phyloP scores from a whole-genome alignment of 768 basidiomycete genomes.

The Lactarius hengduanensis region DNA sequence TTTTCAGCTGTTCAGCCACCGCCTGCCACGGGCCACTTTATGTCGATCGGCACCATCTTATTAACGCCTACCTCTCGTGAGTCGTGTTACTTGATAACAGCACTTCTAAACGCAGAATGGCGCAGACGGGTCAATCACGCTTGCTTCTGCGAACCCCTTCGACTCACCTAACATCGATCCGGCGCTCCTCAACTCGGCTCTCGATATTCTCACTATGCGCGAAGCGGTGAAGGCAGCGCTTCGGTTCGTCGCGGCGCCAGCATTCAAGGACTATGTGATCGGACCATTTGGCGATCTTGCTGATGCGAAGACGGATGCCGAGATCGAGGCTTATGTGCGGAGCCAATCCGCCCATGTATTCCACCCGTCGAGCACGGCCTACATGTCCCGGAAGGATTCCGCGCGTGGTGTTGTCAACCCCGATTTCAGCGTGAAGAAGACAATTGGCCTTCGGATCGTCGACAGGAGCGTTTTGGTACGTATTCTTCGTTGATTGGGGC shows the following conservation, averaged over 20 bases:
- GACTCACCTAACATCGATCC: constrained; percentile 34
- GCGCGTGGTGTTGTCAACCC: constrained; percentile 44
- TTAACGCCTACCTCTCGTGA: constrained; percentile 31
- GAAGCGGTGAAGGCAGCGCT: constrained; percentile 7
- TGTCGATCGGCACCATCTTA: constrained; percentile 25
- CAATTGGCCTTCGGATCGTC: constrained; percentile 41
- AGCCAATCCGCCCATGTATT: constrained; percentile 26
- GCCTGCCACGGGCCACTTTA: constrained; percentile 30
- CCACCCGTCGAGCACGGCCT: constrained; percentile 40
- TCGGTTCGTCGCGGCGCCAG: constrained; percentile 7
- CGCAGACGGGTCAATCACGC: constrained; percentile 30
- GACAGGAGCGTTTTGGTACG: constrained; percentile 31
- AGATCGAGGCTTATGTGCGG: constrained; percentile 29
- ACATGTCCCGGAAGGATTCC: constrained; percentile 41
- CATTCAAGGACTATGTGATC: constrained; percentile 11
- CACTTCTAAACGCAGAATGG: neutral
- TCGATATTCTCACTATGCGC: constrained; percentile 16
- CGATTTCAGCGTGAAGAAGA: constrained; percentile 45
- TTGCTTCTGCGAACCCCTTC: constrained; percentile 32
- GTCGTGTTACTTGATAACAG: neutral
- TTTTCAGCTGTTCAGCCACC: constrained; percentile 5
- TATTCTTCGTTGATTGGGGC: neutral
- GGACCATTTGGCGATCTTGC: constrained; percentile 1
- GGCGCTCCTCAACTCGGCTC: constrained; percentile 9
- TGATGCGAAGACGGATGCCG: constrained; percentile 21